Conservation (phyloP, 192 early-diverging fungal species). For the Physocladia obscura region DNA sequence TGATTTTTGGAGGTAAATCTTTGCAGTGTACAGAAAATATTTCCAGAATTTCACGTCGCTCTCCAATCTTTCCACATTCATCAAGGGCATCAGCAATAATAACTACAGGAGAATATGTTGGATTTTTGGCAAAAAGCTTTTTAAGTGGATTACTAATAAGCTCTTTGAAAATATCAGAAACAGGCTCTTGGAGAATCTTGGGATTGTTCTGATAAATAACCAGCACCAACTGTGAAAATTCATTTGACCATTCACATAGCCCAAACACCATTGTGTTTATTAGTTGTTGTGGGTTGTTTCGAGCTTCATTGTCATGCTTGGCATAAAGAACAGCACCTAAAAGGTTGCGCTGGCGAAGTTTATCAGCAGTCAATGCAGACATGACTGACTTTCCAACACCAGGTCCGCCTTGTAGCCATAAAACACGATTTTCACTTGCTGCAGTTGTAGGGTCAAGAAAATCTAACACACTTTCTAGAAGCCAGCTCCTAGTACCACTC, state of each 20-base stretch:
- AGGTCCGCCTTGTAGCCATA: constrained; percentile 27
- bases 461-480: not conserved
- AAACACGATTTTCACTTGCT: not conserved
- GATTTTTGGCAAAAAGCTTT: not conserved
- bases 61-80: constrained; percentile 9
- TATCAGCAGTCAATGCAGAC: constrained; percentile 10
- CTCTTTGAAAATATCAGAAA: not conserved
- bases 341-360: constrained; percentile 23
- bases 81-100: constrained; percentile 23
- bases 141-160: not conserved
- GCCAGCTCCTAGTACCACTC: not conserved
- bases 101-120: not conserved
- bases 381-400: constrained; percentile 32
- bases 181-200: not conserved
- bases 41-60: constrained; percentile 5
- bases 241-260: constrained; percentile 10
- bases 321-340: constrained; percentile 30
- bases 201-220: not conserved
- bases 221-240: constrained; percentile 11
- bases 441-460: too few species aligned
- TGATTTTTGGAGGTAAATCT: constrained; percentile 17
- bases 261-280: constrained; percentile 3
- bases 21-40: constrained; percentile 4
- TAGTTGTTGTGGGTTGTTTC: not conserved
- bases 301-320: constrained; percentile 19